Percentiles rank a stretch among this genome's conserved stretches.
phyloP scores from a whole-genome alignment of 441 rosid genomes.

The Sinapis alba region DNA sequence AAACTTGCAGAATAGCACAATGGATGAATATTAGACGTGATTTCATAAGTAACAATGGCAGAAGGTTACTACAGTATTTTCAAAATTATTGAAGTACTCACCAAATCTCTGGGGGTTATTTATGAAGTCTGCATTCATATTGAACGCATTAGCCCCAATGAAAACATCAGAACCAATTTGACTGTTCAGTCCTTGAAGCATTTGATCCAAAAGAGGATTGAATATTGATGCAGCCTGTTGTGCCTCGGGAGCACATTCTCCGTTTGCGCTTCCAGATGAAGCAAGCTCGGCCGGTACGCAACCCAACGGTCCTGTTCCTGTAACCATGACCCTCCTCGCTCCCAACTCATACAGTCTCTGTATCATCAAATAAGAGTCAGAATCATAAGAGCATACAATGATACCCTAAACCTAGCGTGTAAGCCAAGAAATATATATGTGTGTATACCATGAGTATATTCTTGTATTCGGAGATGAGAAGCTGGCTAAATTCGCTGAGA shows the following conservation, averaged over 20 bases:
- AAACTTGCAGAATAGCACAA: not conserved
- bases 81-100: slow-evolving; percentile 15
- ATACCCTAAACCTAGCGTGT: not conserved
- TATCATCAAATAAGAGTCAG: not conserved
- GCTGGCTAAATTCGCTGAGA: slow-evolving; percentile 48
- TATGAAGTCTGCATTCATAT: slow-evolving; percentile 36
- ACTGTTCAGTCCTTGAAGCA: slow-evolving; percentile 48
- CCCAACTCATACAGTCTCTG: slow-evolving; percentile 50
- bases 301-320: slow-evolving; percentile 57
- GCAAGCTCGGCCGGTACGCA: slow-evolving; percentile 53
- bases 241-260: slow-evolving; percentile 50
- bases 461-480: slow-evolving; percentile 60
- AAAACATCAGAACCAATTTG: slow-evolving; percentile 49
- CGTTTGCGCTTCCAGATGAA: slow-evolving; percentile 41
- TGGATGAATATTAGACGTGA: not conserved
- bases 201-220: slow-evolving; percentile 52
- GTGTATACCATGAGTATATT: slow-evolving; percentile 49
- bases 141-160: slow-evolving; percentile 38
- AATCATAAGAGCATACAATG: not conserved
- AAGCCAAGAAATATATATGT: not conserved
- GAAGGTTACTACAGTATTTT: not conserved
- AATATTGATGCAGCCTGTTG: slow-evolving; percentile 55
- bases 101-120: slow-evolving; percentile 37
- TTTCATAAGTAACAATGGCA: not conserved
- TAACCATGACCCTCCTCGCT: slow-evolving; percentile 55